phyloP scores from a whole-genome alignment of 1,284 basidiomycete genomes.

The Heterobasidion parviporum region DNA sequence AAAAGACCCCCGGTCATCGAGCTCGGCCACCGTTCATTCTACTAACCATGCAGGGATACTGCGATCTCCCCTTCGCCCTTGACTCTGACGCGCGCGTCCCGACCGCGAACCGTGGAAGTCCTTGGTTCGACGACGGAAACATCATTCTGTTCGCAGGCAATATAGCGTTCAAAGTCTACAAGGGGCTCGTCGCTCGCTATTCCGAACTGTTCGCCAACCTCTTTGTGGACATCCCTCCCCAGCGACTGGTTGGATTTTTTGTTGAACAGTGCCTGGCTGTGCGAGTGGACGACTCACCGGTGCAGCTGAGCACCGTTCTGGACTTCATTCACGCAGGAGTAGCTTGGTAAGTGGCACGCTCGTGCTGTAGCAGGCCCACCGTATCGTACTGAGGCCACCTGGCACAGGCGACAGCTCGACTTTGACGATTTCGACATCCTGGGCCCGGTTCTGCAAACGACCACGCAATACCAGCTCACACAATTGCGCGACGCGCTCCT shows the following conservation, averaged over 20 bases:
- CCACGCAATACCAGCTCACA: too few species aligned
- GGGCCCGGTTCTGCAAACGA: too few species aligned
- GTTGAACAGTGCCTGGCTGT: background rate
- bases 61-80: too few species aligned
- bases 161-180: background rate
- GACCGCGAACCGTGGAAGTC: background rate
- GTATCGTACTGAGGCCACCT: too few species aligned
- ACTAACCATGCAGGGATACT: too few species aligned
- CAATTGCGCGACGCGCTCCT: background rate
- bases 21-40: too few species aligned
- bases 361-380: too few species aligned
- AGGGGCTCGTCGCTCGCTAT: background rate
- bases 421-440: too few species aligned
- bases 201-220: background rate
- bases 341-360: background rate
- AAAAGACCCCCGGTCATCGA: too few species aligned
- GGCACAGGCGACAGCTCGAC: too few species aligned
- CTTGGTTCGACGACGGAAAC: background rate
- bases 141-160: background rate
- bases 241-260: background rate
- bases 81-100: too few species aligned
- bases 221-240: background rate
- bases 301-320: background rate
- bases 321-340: background rate
- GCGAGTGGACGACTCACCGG: background rate